Evolutionary conservation across 202 grass and related monocot genomes (phyloP).

Genomic region (Eragrostis tef): DNA sequence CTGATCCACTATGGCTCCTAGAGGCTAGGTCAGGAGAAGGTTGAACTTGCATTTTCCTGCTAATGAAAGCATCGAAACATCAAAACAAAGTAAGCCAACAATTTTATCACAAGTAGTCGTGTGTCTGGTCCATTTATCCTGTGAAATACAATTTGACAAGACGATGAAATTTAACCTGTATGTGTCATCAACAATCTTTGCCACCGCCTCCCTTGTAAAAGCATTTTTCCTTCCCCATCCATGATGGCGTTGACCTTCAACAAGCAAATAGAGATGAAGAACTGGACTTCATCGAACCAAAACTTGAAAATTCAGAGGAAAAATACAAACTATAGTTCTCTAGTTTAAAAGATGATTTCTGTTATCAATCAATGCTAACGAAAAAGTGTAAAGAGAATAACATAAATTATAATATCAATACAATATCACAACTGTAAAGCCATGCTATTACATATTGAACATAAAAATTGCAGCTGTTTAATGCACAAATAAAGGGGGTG

Average conservation of each 20-base stretch:
- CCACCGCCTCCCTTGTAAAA: constrained; percentile 69
- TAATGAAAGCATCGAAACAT: constrained; percentile 44
- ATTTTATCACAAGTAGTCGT: constrained; percentile 24
- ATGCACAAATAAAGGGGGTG: constrained; percentile 27
- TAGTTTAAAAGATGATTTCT: background rate
- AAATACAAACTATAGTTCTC: constrained; percentile 13
- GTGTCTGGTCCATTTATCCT: background rate
- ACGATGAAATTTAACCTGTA: constrained; percentile 66
- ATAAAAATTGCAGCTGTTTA: constrained; percentile 24
- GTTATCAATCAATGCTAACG: background rate
- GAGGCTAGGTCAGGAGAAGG: constrained; percentile 73
- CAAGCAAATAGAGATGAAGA: constrained; percentile 34
- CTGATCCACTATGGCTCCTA: constrained; percentile 76
- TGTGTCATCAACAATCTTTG: constrained; percentile 94
- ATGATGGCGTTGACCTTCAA: constrained; percentile 66
- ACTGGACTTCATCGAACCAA: background rate
- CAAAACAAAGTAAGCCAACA: constrained; percentile 19
- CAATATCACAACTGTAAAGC: constrained; percentile 24
- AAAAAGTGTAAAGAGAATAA: background rate
- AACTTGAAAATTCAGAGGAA: constrained; percentile 25
- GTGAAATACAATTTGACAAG: constrained; percentile 27
- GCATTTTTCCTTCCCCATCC: constrained; percentile 82
- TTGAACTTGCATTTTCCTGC: constrained; percentile 96
- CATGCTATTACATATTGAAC: constrained; percentile 19
- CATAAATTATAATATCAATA: constrained; percentile 9